Percentiles rank a stretch among this genome's conserved stretches.
These are phyloP conservation scores for Gonium pectorale DNA, from an alignment of 139 green algal species.

Conservation along the genomic window DNA sequence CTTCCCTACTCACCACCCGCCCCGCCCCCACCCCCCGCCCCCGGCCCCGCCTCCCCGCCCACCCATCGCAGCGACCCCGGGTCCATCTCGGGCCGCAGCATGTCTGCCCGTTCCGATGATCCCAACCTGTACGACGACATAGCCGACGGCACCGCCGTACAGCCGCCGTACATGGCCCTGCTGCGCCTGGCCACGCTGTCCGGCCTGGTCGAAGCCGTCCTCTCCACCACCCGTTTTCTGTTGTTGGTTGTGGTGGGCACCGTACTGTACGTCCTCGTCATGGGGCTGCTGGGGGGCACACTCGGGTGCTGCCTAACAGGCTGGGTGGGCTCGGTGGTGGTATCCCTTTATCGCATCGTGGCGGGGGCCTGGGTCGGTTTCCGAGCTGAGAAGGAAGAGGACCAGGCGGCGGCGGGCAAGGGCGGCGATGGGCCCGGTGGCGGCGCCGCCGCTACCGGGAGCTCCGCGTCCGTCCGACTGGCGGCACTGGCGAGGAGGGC, in stretches of 20 bases:
- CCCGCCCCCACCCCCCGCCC: too few relatives aligned
- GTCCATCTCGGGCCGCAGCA: not conserved
- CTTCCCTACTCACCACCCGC: too few relatives aligned
- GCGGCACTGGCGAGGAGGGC: not conserved
- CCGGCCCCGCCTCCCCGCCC: too few relatives aligned
- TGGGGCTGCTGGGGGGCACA: slow-evolving; percentile 12
- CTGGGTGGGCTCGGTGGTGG: not conserved
- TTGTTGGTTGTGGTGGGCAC: not conserved
- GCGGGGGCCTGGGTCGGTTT: not conserved
- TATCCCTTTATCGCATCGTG: not conserved
- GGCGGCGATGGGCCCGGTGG: not conserved
- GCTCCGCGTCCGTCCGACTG: not conserved
- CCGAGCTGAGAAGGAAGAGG: not conserved
- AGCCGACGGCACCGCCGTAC: not conserved
- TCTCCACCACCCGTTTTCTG: not conserved
- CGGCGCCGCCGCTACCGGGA: not conserved
- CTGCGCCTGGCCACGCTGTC: slow-evolving; percentile 3
- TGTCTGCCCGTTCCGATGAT: not conserved
- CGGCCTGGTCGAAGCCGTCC: not conserved
- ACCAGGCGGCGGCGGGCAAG: not conserved
- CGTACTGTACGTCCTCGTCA: slow-evolving; percentile 24
- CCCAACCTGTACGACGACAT: slow-evolving; percentile 4
- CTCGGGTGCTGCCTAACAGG: slow-evolving; percentile 1
- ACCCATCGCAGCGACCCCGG: too few relatives aligned
- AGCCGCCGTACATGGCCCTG: slow-evolving; percentile 30